Percentiles rank a stretch among this genome's conserved stretches.
Conservation (phyloP, 495 filamentous ascomycete species). For the Penicillium goetzii region DNA sequence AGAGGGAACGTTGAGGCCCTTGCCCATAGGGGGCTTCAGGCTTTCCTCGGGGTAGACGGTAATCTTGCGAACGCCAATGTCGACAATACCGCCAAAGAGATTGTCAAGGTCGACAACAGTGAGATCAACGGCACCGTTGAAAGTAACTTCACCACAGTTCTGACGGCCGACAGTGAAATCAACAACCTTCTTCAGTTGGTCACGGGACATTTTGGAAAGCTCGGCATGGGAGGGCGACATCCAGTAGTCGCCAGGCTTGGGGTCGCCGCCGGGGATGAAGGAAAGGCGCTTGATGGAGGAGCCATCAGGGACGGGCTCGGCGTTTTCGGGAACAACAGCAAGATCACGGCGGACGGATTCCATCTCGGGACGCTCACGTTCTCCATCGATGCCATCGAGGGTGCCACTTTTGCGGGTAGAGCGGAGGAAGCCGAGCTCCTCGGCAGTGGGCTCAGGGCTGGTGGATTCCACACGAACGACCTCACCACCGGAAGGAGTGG, state of each 20-base stretch:
- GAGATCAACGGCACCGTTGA: slow-evolving; percentile 81
- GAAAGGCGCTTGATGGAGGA: slow-evolving; percentile 34
- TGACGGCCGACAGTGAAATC: slow-evolving; percentile 82
- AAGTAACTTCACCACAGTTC: slow-evolving; percentile 75
- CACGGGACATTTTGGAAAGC: slow-evolving; percentile 71
- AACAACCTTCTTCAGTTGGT: slow-evolving; percentile 69
- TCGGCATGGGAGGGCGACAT: slow-evolving; percentile 75
- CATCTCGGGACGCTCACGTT: slow-evolving; percentile 63
- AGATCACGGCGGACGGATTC: slow-evolving; percentile 76
- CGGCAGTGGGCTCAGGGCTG: slow-evolving; percentile 59
- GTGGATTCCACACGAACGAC: slow-evolving; percentile 50
- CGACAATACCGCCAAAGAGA: slow-evolving; percentile 72
- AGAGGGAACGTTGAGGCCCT: slow-evolving; percentile 89
- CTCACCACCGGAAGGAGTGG: slow-evolving; percentile 52
- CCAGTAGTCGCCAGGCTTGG: slow-evolving; percentile 76
- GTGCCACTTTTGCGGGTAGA: slow-evolving; percentile 50
- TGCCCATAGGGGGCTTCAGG: slow-evolving; percentile 78
- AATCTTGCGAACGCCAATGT: slow-evolving; percentile 71
- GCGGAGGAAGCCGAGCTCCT: slow-evolving; percentile 70
- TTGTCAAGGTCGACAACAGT: slow-evolving; percentile 70
- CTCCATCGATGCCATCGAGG: slow-evolving; percentile 55
- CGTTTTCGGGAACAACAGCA: slow-evolving; percentile 75
- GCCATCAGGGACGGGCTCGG: slow-evolving; percentile 39
- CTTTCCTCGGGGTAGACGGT: slow-evolving; percentile 81
- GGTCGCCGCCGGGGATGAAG: slow-evolving; percentile 50